A percentile compares a stretch with the other conserved stretches of the same genome.
Evolutionary conservation across 1,284 basidiomycete species (phyloP).

Genomic region (Ceratobasidium papillatum): DNA sequence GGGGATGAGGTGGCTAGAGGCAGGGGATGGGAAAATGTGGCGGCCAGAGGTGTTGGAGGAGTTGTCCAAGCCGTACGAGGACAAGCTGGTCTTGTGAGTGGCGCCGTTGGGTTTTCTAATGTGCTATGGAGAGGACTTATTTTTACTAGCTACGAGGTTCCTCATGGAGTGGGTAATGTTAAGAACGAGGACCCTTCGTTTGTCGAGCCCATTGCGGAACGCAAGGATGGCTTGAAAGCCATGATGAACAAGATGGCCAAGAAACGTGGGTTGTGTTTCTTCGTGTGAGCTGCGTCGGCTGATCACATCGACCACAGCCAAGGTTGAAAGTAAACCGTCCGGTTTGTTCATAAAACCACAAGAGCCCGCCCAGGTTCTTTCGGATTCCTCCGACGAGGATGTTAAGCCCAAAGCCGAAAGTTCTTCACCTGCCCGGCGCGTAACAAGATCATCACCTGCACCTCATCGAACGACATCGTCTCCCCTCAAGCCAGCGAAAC

Average conservation of each 20-base stretch:
- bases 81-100: constrained; percentile 74
- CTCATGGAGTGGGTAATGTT: constrained; percentile 90
- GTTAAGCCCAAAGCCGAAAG: neutral
- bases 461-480: neutral
- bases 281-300: neutral
- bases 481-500: neutral
- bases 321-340: neutral
- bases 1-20: constrained; percentile 85
- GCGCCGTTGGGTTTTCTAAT: neutral
- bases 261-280: neutral
- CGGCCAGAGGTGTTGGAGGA: constrained; percentile 71
- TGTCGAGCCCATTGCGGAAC: constrained; percentile 77
- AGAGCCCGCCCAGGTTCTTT: constrained; percentile 17
- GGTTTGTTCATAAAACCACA: neutral
- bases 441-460: neutral
- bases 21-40: constrained; percentile 57
- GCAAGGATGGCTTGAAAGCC: constrained; percentile 88
- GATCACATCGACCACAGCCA: neutral
- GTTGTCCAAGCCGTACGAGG: constrained; percentile 73
- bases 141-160: constrained; percentile 78
- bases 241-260: constrained; percentile 72
- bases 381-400: constrained; percentile 14
- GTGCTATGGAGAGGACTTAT: neutral
- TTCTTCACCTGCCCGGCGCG: neutral
- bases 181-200: constrained; percentile 84